Evolutionary conservation across 139 green algal genomes (phyloP).

Genomic region (Closterium sp.): DNA sequence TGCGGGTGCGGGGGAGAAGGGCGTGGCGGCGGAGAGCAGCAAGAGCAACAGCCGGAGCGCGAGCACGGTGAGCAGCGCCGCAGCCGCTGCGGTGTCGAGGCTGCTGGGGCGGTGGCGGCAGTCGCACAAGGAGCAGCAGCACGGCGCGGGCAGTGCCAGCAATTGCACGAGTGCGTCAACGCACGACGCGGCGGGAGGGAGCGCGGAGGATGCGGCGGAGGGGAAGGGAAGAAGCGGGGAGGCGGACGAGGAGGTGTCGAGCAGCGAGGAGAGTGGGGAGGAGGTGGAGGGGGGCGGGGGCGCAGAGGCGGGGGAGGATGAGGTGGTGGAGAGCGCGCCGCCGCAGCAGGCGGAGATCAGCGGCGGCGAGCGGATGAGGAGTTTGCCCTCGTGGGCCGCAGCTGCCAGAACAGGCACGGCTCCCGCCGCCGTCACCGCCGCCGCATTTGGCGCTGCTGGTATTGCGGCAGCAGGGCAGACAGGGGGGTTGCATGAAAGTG

Average conservation of each 20-base stretch:
- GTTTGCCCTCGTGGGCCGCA: background rate
- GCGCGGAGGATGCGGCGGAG: background rate
- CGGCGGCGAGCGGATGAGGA: background rate
- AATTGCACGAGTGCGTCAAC: background rate
- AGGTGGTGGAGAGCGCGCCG: background rate
- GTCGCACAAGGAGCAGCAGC: background rate
- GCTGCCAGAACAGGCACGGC: background rate
- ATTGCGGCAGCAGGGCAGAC: background rate
- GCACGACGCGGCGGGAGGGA: background rate
- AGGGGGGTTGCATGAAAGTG: background rate
- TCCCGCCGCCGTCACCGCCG: background rate
- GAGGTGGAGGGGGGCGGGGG: background rate
- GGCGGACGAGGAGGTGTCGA: background rate
- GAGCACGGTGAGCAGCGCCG: background rate
- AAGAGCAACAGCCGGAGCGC: background rate
- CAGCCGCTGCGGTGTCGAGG: background rate
- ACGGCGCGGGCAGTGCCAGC: background rate
- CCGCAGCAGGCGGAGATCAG: background rate
- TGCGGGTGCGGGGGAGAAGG: background rate
- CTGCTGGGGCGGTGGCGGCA: background rate
- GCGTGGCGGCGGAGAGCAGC: background rate
- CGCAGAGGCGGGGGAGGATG: background rate
- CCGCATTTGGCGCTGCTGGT: background rate
- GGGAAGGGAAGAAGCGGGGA: background rate
- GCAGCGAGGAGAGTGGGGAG: background rate